Base-by-base conservation (phyloP, 495 filamentous ascomycete species). In the Thermothielavioides terrestris region DNA sequence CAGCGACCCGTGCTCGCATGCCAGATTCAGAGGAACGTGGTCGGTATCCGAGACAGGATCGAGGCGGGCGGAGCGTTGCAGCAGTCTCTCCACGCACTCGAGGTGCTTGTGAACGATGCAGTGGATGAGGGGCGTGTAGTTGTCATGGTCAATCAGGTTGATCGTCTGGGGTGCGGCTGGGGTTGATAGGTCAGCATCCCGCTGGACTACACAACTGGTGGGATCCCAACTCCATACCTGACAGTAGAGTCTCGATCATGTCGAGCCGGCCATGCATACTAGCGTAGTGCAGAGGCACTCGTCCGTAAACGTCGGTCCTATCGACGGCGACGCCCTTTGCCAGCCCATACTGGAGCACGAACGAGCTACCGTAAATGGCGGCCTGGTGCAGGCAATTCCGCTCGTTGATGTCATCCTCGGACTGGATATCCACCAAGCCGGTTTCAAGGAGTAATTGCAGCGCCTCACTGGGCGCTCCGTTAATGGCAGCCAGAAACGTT, bases 341-440 rank as follows among this genome's bases (percentile, higher is more conserved):
- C 23, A 97, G 73, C 6, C 86, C 89, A 31, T 83, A 79, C 32
- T 79, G 69, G 45, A 97, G 72, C 35, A 95, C 84, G 53, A 84
- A 81, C 5, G 76, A 63, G 54, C 86, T 86, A 6, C 88, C 89
- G 44, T 89, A 91, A 14, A 96, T 95, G 8, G 89, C 82, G 5
- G 92, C 89, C 68, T 97, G 90, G 53, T 98, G 92, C 32, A 98
- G 75, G 60, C 89, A 94, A 60, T 95, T 97, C 28, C 92, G 77
- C 60, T 95, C 89, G 61, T 97, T 98, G 60, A 98, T 96, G 58
- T 97, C 90, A 60, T 98, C 94, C 56, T 91, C 85, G 0, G 85
- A 86, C 51, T 85, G 84, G 9, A 96, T 74, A 63, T 96, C 83
- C 35, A 98, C 86, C 42, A 94, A 63, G 1, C 82, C 79, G 9